Evolutionary conservation across 2,329 filamentous ascomycete species (phyloP).

Genomic region (Penicillium expansum): DNA sequence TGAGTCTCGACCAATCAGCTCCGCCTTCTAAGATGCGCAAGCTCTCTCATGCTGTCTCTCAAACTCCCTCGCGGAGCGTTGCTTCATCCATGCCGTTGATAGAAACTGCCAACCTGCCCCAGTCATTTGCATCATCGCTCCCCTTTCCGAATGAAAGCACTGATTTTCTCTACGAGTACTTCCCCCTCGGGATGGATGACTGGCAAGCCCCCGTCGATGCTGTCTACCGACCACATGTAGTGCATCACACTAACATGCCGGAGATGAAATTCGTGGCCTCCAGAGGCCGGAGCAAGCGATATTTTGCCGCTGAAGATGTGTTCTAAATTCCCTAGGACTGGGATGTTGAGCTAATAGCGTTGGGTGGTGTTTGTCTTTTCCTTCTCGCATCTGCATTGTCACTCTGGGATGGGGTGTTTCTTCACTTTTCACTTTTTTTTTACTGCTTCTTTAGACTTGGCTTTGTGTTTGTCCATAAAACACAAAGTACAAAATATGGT

Average conservation of each 20-base stretch:
- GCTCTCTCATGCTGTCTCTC: constrained; percentile 30
- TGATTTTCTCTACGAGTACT: constrained; percentile 90
- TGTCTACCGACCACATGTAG: constrained; percentile 86
- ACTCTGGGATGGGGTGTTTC: constrained; percentile 10
- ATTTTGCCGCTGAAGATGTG: constrained; percentile 63
- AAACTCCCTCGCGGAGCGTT: constrained; percentile 31
- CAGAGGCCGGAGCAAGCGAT: constrained; percentile 65
- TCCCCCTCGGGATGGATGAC: constrained; percentile 84
- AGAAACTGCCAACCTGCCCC: constrained; percentile 33
- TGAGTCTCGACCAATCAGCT: constrained; percentile 30
- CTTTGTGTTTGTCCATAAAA: constrained; percentile 2
- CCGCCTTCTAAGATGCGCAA: constrained; percentile 42
- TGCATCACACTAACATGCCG: constrained; percentile 76
- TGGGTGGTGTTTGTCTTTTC: constrained; percentile 8
- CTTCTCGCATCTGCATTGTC: constrained; percentile 22
- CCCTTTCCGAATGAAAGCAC: constrained; percentile 61
- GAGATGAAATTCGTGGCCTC: constrained; percentile 69
- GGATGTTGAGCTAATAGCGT: constrained; percentile 2
- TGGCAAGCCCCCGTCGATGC: constrained; percentile 89
- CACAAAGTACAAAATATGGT: background rate
- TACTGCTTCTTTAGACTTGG: constrained; percentile 12
- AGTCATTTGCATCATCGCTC: constrained; percentile 57
- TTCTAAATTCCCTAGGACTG: constrained; percentile 22
- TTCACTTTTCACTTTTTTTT: background rate
- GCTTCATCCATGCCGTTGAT: constrained; percentile 34